Evolutionary conservation across 768 basidiomycete genomes (phyloP).

Genomic region (Leccinellum albellum): DNA sequence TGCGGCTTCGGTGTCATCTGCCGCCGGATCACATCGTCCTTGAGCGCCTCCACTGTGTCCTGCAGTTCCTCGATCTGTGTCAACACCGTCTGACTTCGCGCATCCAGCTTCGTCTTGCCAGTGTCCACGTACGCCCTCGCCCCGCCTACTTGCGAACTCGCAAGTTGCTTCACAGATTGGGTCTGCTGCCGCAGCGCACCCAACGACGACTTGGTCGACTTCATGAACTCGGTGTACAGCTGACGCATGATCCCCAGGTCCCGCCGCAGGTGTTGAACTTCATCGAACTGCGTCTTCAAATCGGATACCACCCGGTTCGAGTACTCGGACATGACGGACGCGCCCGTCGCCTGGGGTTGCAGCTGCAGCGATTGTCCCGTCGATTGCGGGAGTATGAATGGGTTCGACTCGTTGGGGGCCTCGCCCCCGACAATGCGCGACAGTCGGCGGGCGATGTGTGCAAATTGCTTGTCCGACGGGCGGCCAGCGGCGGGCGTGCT

Average conservation of each 20-base stretch:
- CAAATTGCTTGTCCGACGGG: constrained; percentile 76
- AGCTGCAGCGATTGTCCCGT: constrained; percentile 59
- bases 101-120: constrained; percentile 89
- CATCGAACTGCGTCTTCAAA: constrained; percentile 90
- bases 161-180: constrained; percentile 82
- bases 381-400: constrained; percentile 52
- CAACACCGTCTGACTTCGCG: constrained; percentile 82
- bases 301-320: constrained; percentile 72
- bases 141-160: constrained; percentile 77
- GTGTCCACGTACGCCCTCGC: constrained; percentile 85
- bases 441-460: constrained; percentile 65
- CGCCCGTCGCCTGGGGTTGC: constrained; percentile 70
- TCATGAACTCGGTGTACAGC: constrained; percentile 91
- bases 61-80: constrained; percentile 92
- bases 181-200: constrained; percentile 78
- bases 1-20: constrained; percentile 79
- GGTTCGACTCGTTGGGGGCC: constrained; percentile 29
- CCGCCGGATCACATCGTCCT: constrained; percentile 87
- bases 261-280: constrained; percentile 88
- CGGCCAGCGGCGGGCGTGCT: constrained; percentile 61
- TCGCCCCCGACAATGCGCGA: constrained; percentile 60
- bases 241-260: constrained; percentile 94
- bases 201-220: constrained; percentile 84
- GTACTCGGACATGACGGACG: constrained; percentile 70
- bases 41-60: constrained; percentile 84